Evolutionary conservation across 2,329 filamentous ascomycete species (phyloP).

Genomic region (Colletotrichum orbiculare): DNA sequence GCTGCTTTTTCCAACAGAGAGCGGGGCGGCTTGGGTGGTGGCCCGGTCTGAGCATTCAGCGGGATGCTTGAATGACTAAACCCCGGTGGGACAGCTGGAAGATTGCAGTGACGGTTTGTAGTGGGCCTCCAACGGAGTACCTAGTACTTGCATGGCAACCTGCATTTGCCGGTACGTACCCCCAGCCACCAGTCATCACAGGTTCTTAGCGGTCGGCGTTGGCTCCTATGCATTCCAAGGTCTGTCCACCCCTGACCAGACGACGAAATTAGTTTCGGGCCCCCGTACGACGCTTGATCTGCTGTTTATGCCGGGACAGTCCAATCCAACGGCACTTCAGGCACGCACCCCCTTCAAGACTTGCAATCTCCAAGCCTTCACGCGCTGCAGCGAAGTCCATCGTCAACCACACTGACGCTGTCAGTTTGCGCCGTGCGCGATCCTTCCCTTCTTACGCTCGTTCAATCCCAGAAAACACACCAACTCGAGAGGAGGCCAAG

Average conservation of each 20-base stretch:
- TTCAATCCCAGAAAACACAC: conserved; percentile 16
- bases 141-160: too few relatives aligned
- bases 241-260: conserved; percentile 30
- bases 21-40: too few relatives aligned
- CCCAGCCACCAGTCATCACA: not conserved
- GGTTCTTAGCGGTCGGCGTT: conserved; percentile 1
- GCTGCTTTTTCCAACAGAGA: not conserved
- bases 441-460: conserved; percentile 35
- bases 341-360: conserved; percentile 13
- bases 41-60: too few relatives aligned
- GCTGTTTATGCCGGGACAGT: conserved; percentile 23
- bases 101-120: not conserved
- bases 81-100: conserved; percentile 1
- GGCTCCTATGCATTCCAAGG: not conserved
- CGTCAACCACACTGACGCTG: conserved; percentile 34
- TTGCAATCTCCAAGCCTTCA: conserved; percentile 2
- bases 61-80: too few relatives aligned
- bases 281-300: conserved; percentile 27
- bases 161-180: too few relatives aligned
- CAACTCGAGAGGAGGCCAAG: conserved; percentile 7
- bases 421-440: conserved; percentile 36
- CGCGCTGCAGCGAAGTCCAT: conserved; percentile 25
- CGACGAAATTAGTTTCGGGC: conserved; percentile 36
- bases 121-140: not conserved
- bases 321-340: too few relatives aligned